These are phyloP conservation scores for Corynespora cassiicola DNA, from an alignment of 2,329 filamentous ascomycete genomes.

Conservation along the genomic window DNA sequence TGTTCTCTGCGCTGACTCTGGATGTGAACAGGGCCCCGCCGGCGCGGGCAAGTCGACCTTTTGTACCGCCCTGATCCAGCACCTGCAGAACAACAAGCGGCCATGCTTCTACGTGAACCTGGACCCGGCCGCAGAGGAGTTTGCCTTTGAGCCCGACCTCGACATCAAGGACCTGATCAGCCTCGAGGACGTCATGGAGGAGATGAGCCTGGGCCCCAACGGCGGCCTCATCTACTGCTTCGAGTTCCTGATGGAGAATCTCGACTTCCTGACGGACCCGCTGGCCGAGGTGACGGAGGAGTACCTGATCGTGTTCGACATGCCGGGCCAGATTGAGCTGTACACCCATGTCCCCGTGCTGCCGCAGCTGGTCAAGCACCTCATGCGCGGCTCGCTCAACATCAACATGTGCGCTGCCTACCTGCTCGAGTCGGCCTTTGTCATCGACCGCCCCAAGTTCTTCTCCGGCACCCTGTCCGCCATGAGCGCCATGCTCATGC, in stretches of 20 bases:
- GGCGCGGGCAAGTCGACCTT: slow-evolving; percentile 98
- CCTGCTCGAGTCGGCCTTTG: slow-evolving; percentile 92
- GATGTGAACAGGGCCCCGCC: slow-evolving; percentile 74
- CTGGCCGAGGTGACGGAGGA: slow-evolving; percentile 89
- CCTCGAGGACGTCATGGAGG: slow-evolving; percentile 95
- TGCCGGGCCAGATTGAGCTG: slow-evolving; percentile 98
- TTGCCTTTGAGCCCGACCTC: slow-evolving; percentile 88
- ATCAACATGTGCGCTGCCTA: slow-evolving; percentile 93
- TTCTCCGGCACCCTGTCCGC: slow-evolving; percentile 94
- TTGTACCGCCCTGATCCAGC: slow-evolving; percentile 89
- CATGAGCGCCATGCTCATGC: slow-evolving; percentile 99
- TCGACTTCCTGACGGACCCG: slow-evolving; percentile 87
- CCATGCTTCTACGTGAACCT: slow-evolving; percentile 98
- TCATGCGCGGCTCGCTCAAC: slow-evolving; percentile 83
- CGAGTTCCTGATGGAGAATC: slow-evolving; percentile 92
- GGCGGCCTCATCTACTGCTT: slow-evolving; percentile 96
- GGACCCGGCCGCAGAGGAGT: slow-evolving; percentile 92
- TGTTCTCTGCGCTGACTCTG: too few relatives aligned
- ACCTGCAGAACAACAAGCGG: slow-evolving; percentile 88
- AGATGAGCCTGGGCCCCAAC: slow-evolving; percentile 88
- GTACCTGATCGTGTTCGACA: slow-evolving; percentile 97
- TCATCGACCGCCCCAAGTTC: slow-evolving; percentile 95
- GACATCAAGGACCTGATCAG: slow-evolving; percentile 96
- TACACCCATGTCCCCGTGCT: slow-evolving; percentile 97
- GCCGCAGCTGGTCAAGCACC: slow-evolving; percentile 80